phyloP scores from a whole-genome alignment of 1,139 yeast species.

The Pichia cactophila region DNA sequence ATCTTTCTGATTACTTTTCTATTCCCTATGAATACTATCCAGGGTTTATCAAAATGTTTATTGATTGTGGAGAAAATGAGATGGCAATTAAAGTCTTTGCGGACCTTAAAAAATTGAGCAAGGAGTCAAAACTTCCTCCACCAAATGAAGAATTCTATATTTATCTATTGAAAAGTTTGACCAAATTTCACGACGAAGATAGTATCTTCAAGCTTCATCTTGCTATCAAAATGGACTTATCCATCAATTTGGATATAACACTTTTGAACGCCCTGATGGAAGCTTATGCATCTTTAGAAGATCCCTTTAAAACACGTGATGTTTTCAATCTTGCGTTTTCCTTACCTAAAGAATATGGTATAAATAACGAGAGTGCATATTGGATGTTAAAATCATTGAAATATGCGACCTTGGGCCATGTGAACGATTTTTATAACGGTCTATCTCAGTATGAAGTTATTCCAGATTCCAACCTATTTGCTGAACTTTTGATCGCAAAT shows the following conservation, averaged over 20 bases:
- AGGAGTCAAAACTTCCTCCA: slow-evolving; percentile 49
- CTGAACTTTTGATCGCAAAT: slow-evolving; percentile 64
- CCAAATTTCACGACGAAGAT: slow-evolving; percentile 50
- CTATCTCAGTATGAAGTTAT: slow-evolving; percentile 46
- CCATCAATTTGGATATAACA: slow-evolving; percentile 49
- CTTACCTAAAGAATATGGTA: slow-evolving; percentile 39
- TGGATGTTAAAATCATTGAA: slow-evolving; percentile 67
- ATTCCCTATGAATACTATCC: slow-evolving; percentile 56
- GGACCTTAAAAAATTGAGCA: slow-evolving; percentile 49
- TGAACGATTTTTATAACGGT: slow-evolving; percentile 57
- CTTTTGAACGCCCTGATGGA: slow-evolving; percentile 58
- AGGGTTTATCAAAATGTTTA: slow-evolving; percentile 55
- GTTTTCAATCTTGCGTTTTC: slow-evolving; percentile 54
- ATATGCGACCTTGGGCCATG: slow-evolving; percentile 50
- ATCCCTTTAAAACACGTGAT: slow-evolving; percentile 52
- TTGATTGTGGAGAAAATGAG: slow-evolving; percentile 50
- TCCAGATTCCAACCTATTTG: slow-evolving; percentile 50
- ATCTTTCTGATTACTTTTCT: slow-evolving; percentile 48
- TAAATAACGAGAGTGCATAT: slow-evolving; percentile 63
- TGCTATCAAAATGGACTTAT: slow-evolving; percentile 57
- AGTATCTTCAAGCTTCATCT: slow-evolving; percentile 66
- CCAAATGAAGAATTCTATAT: slow-evolving; percentile 59
- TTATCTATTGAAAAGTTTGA: slow-evolving; percentile 55
- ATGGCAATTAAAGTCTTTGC: slow-evolving; percentile 61
- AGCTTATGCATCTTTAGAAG: slow-evolving; percentile 59